Evolutionary conservation across 2,329 filamentous ascomycete genomes (phyloP).

Genomic region (Epichloe hybrida): DNA sequence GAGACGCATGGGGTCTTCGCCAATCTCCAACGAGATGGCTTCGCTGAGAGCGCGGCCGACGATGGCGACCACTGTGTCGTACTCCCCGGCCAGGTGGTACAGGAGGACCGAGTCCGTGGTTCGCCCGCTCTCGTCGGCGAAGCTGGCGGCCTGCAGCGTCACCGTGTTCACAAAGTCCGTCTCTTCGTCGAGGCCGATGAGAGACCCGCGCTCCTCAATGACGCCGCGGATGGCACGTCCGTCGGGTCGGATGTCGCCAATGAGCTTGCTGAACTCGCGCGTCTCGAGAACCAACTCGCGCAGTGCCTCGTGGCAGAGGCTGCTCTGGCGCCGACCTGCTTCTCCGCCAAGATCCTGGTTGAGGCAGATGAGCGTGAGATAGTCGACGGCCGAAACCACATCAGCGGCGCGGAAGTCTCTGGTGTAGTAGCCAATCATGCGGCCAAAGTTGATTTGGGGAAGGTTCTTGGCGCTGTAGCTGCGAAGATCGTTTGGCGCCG

Average conservation of each 20-base stretch:
- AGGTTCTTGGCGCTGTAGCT: conserved; percentile 53
- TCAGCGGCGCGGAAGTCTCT: conserved; percentile 87
- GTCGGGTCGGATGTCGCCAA: conserved; percentile 81
- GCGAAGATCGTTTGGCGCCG: conserved; percentile 56
- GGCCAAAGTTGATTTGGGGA: conserved; percentile 85
- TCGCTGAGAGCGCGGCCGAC: conserved; percentile 85
- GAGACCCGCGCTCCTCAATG: conserved; percentile 69
- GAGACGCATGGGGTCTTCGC: conserved; percentile 64
- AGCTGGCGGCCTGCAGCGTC: conserved; percentile 79
- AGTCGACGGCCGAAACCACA: conserved; percentile 82
- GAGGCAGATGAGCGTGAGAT: conserved; percentile 80
- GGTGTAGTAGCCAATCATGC: conserved; percentile 90
- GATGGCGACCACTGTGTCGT: conserved; percentile 83
- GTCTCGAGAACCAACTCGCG: conserved; percentile 94
- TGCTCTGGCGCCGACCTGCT: conserved; percentile 61
- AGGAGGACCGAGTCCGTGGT: conserved; percentile 88
- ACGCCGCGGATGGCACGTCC: conserved; percentile 74
- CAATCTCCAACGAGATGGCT: conserved; percentile 73
- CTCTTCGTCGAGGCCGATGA: conserved; percentile 70
- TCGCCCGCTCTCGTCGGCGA: conserved; percentile 87
- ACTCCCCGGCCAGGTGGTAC: conserved; percentile 89
- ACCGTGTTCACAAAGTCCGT: conserved; percentile 84
- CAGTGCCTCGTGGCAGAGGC: conserved; percentile 80
- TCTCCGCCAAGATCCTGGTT: conserved; percentile 71
- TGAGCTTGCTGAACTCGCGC: conserved; percentile 82